These are phyloP conservation scores for Cyclotella cryptica DNA, from an alignment of 108 stramenopile species.

Conservation along the genomic window DNA sequence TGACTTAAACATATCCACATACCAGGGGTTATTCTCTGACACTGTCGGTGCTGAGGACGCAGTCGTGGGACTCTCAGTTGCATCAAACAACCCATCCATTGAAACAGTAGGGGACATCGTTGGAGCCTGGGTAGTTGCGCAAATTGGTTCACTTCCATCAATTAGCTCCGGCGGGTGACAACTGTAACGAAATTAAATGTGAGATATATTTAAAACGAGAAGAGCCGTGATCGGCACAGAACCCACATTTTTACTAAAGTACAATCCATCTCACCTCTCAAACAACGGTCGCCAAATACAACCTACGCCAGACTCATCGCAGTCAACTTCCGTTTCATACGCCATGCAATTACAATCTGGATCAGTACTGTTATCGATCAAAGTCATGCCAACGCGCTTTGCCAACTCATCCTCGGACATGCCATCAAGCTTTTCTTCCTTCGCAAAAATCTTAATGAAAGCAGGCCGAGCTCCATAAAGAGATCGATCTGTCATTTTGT, in stretches of 20 bases:
- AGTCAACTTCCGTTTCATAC: conserved; percentile 58
- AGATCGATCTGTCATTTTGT: conserved; percentile 69
- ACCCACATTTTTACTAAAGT: not conserved
- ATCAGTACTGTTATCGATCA: conserved; percentile 55
- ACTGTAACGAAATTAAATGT: not conserved
- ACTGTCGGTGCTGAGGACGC: not conserved
- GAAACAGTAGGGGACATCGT: conserved; percentile 60
- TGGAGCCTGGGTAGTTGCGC: conserved; percentile 55
- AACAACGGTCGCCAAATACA: conserved; percentile 51
- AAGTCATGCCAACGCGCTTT: conserved; percentile 31
- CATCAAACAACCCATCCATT: conserved; percentile 39
- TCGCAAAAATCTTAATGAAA: conserved; percentile 64
- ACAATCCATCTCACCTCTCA: conserved; percentile 25
- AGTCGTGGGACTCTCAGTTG: conserved; percentile 52
- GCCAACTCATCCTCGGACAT: conserved; percentile 52
- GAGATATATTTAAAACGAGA: not conserved
- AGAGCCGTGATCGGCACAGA: too few species aligned
- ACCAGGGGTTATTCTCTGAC: conserved; percentile 43
- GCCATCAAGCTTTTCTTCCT: conserved; percentile 67
- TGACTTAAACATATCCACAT: conserved; percentile 55
- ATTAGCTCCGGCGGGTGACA: conserved; percentile 68
- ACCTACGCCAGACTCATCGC: conserved; percentile 54
- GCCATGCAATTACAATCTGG: conserved; percentile 64
- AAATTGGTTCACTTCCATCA: conserved; percentile 65
- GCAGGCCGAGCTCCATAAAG: conserved; percentile 63